These are phyloP conservation scores for Exophiala alcalophila DNA, from an alignment of 2,329 filamentous ascomycete genomes.

Conservation along the genomic window DNA sequence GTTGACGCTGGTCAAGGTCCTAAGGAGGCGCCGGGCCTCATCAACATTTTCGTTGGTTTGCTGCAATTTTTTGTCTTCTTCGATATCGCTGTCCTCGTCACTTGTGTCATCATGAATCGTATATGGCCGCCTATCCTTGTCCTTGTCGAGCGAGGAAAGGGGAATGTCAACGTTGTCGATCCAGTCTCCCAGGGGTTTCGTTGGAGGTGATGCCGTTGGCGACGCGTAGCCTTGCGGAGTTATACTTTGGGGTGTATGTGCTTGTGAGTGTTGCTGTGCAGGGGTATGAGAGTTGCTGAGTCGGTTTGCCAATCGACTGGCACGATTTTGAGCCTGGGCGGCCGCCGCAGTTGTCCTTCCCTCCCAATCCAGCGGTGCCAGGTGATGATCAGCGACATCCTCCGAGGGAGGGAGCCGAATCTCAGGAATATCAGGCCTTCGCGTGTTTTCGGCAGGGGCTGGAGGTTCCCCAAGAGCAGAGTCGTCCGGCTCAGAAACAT, in stretches of 20 bases:
- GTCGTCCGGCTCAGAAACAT: slow-evolving; percentile 6
- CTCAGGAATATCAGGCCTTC: slow-evolving; percentile 14
- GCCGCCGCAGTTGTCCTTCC: slow-evolving; percentile 22
- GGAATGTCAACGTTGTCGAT: slow-evolving; percentile 30
- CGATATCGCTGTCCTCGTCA: slow-evolving; percentile 25
- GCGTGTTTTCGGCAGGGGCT: neutral
- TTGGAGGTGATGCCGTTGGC: slow-evolving; percentile 18
- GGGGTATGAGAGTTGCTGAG: slow-evolving; percentile 15
- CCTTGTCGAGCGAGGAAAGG: slow-evolving; percentile 26
- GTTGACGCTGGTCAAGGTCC: slow-evolving; percentile 21
- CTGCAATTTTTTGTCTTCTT: slow-evolving; percentile 18
- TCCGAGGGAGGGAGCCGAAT: slow-evolving; percentile 18
- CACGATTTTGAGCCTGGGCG: slow-evolving; percentile 22
- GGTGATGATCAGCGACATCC: slow-evolving; percentile 20
- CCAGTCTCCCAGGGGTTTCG: slow-evolving; percentile 20
- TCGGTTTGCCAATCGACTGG: slow-evolving; percentile 20
- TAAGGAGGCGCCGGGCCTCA: slow-evolving; percentile 24
- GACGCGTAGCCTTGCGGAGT: slow-evolving; percentile 16
- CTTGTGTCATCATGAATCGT: slow-evolving; percentile 31
- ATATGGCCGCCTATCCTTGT: slow-evolving; percentile 28
- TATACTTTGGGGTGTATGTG: slow-evolving; percentile 1
- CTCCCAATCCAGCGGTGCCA: slow-evolving; percentile 11
- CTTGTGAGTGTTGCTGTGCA: slow-evolving; percentile 2
- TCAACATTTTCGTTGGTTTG: slow-evolving; percentile 24
- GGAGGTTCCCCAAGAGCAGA: neutral